These are phyloP conservation scores for Pythium folliculosum DNA, from an alignment of 352 stramenopile genomes.

Conservation along the genomic window DNA sequence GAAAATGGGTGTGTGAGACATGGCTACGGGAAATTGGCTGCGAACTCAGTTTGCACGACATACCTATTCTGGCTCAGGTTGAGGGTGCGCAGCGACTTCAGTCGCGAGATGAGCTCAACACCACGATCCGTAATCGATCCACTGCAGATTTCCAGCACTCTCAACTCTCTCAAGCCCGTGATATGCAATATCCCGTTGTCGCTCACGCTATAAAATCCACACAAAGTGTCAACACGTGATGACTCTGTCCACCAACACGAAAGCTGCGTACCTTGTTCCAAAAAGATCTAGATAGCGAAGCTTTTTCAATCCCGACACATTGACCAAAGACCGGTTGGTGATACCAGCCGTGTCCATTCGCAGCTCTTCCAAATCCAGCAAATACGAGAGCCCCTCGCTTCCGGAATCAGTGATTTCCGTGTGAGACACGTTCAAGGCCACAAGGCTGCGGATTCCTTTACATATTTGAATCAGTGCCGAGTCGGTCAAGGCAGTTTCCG, in stretches of 20 bases:
- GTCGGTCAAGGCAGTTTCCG: conserved; percentile 65
- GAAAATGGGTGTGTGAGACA: background rate
- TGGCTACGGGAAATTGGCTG: background rate
- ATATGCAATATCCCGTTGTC: conserved; percentile 73
- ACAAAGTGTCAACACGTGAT: background rate
- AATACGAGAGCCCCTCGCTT: conserved; percentile 42
- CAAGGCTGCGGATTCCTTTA: conserved; percentile 42
- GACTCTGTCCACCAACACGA: background rate
- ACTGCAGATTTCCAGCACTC: conserved; percentile 68
- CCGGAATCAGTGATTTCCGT: conserved; percentile 72
- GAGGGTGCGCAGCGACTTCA: conserved; percentile 70
- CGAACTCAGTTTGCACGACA: background rate
- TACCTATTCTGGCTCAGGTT: conserved; percentile 84
- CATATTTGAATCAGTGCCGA: conserved; percentile 62
- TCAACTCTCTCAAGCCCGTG: conserved; percentile 45
- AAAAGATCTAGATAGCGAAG: conserved; percentile 76
- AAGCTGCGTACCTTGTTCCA: conserved; percentile 52
- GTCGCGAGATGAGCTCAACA: conserved; percentile 73
- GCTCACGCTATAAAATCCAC: conserved; percentile 42
- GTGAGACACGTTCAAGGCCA: conserved; percentile 63
- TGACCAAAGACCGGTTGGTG: conserved; percentile 59
- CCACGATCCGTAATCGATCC: conserved; percentile 69
- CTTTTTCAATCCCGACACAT: conserved; percentile 51
- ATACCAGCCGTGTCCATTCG: conserved; percentile 65
- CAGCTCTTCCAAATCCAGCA: conserved; percentile 61